Conservation (phyloP, 331 rosid species). For the Malus hybrid region DNA sequence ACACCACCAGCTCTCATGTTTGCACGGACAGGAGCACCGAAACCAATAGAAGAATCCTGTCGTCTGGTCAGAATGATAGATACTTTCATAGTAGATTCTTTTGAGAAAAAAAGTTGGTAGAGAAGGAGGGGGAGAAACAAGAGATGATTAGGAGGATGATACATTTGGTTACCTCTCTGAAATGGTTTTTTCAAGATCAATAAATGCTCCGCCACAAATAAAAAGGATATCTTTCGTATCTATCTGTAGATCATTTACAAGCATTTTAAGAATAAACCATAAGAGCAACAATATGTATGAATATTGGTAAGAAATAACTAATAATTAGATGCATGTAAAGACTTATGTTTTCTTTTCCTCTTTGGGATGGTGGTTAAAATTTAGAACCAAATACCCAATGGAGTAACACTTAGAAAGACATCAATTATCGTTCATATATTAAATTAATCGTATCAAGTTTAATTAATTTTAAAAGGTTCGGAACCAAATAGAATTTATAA, state of each 20-base stretch:
- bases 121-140: neutral
- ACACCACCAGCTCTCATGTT: conserved; percentile 70
- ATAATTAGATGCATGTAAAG: too few species aligned
- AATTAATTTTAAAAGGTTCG: neutral
- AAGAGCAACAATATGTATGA: neutral
- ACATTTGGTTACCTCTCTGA: conserved; percentile 64
- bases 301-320: neutral
- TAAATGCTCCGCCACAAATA: conserved; percentile 94
- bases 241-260: conserved; percentile 48
- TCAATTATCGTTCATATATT: too few species aligned
- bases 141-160: conserved; percentile 5
- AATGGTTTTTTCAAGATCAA: conserved; percentile 95
- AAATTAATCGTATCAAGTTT: neutral
- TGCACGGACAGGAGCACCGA: conserved; percentile 97
- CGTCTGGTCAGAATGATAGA: conserved; percentile 53
- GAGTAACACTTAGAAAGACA: too few species aligned
- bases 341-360: too few species aligned
- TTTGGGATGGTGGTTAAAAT: too few species aligned
- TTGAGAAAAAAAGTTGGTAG: neutral
- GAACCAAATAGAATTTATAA: neutral
- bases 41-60: conserved; percentile 95
- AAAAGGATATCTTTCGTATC: conserved; percentile 93
- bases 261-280: neutral
- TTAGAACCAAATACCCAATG: too few species aligned
- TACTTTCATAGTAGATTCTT: neutral